Conservation (phyloP, 2,329 filamentous ascomycete species). For the Arachnomyces sp. region DNA sequence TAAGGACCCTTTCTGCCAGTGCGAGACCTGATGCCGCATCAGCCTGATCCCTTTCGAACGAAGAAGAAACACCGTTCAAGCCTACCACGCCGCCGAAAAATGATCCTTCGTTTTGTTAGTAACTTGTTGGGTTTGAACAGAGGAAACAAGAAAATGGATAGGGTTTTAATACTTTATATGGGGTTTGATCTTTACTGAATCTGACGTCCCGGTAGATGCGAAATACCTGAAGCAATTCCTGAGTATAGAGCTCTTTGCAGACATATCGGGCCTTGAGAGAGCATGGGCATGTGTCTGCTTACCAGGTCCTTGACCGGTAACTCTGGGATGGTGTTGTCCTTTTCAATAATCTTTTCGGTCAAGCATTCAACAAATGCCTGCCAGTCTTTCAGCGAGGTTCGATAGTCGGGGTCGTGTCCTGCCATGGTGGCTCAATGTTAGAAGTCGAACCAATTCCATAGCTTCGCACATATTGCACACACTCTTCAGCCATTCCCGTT, state of each 20-base stretch:
- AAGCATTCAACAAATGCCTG: conserved; percentile 67
- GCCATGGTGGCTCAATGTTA: neutral
- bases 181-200: conserved; percentile 75
- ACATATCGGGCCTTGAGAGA: conserved; percentile 1
- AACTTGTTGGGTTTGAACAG: neutral
- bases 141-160: no score
- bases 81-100: conserved; percentile 72
- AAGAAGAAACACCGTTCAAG: conserved; percentile 6
- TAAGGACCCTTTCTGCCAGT: conserved; percentile 83
- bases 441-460: conserved; percentile 4
- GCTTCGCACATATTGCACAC: conserved; percentile 13
- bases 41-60: conserved; percentile 7
- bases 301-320: conserved; percentile 76
- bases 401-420: conserved; percentile 76
- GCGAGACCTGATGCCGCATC: conserved; percentile 52
- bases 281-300: conserved; percentile 18
- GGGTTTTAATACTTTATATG: conserved; percentile 62
- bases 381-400: conserved; percentile 72
- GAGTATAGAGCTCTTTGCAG: conserved; percentile 3
- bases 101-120: conserved; percentile 51
- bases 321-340: conserved; percentile 77
- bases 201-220: conserved; percentile 81
- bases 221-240: conserved; percentile 54
- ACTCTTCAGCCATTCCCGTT: conserved; percentile 59
- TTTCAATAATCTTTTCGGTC: conserved; percentile 61